Conservation (phyloP, 164 flowering plant species). For the Vitis labrusca region DNA sequence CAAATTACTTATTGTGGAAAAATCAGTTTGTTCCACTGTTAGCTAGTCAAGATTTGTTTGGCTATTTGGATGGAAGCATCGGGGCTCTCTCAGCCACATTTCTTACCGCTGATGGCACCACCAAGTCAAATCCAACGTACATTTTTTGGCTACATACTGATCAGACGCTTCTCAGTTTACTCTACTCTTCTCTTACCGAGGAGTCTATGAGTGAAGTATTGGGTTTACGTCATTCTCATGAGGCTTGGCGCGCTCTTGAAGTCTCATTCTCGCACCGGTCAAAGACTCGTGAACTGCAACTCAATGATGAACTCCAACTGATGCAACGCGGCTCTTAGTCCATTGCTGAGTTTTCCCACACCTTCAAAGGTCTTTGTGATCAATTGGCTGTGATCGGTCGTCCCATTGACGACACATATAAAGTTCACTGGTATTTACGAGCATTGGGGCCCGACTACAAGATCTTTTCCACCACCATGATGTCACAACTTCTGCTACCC, state of each 20-base stretch:
- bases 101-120: background rate
- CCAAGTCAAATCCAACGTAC: background rate
- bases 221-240: too few species aligned
- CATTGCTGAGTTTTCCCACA: conserved; percentile 1
- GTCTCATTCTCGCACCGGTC: too few species aligned
- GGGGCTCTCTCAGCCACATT: background rate
- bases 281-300: too few species aligned
- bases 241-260: too few species aligned
- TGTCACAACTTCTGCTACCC: too few species aligned
- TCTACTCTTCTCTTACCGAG: background rate
- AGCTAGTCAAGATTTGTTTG: background rate
- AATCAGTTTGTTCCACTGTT: conserved; percentile 2
- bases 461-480: too few species aligned
- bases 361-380: conserved; percentile 6
- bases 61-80: background rate
- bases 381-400: background rate
- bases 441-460: too few species aligned
- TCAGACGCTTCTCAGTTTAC: background rate
- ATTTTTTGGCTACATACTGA: background rate
- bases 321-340: background rate
- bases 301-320: background rate
- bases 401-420: too few species aligned
- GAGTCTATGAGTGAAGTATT: too few species aligned
- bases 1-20: background rate
- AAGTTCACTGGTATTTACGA: too few species aligned